Evolutionary conservation across 1,284 basidiomycete genomes (phyloP).

Genomic region (Apiotrichum akiyoshidainum): DNA sequence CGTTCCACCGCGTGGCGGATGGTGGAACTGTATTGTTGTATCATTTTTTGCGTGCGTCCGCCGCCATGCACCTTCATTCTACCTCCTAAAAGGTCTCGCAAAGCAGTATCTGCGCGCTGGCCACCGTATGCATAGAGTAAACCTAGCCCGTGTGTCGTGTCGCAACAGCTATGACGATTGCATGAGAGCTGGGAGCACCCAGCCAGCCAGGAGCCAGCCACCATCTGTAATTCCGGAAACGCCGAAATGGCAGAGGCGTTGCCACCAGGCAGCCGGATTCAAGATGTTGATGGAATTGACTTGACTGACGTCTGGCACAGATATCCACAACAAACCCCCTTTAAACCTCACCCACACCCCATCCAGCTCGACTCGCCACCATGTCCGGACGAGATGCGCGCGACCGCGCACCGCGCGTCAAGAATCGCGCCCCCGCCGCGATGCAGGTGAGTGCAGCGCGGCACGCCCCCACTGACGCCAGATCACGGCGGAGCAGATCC

Average conservation of each 20-base stretch:
- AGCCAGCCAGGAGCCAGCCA: background rate
- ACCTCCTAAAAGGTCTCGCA: background rate
- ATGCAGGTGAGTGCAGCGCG: slow-evolving; percentile 62
- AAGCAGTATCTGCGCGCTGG: background rate
- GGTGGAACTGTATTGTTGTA: slow-evolving; percentile 1
- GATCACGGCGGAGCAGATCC: slow-evolving; percentile 96
- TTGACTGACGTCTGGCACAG: slow-evolving; percentile 1
- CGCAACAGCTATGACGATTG: background rate
- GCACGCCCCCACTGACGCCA: slow-evolving; percentile 38
- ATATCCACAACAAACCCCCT: background rate
- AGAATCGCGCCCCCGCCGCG: slow-evolving; percentile 89
- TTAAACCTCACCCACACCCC: background rate
- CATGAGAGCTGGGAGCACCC: background rate
- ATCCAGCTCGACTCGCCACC: slow-evolving; percentile 9
- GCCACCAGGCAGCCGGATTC: slow-evolving; percentile 8
- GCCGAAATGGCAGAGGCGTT: slow-evolving; percentile 1
- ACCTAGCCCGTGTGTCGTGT: background rate
- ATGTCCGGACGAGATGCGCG: slow-evolving; percentile 46
- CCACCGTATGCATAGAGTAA: background rate
- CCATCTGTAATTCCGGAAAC: background rate
- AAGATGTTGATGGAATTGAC: background rate
- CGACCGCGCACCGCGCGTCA: slow-evolving; percentile 63
- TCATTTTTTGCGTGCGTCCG: background rate
- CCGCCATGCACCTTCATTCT: background rate
- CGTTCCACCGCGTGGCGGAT: background rate